A percentile compares a stretch with the other conserved stretches of the same genome.
phyloP scores from a whole-genome alignment of 2,329 filamentous ascomycete species.

The Cadophora gregata region DNA sequence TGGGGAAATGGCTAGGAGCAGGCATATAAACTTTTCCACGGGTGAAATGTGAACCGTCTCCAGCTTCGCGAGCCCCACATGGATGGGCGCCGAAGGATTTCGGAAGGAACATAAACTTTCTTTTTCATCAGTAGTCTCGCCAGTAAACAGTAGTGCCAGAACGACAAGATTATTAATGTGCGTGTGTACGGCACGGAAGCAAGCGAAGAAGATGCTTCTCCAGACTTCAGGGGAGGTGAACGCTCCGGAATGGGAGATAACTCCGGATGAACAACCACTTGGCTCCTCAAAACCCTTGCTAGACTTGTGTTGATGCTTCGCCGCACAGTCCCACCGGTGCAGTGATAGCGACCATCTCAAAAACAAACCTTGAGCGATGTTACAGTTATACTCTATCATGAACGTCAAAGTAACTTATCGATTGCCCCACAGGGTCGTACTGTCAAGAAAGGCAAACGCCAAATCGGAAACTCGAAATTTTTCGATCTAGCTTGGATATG shows the following conservation, averaged over 20 bases:
- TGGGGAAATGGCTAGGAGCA: conserved; percentile 4
- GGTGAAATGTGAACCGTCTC: neutral
- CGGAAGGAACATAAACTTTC: neutral
- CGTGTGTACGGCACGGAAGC: neutral
- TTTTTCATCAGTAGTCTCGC: neutral
- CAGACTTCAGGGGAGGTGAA: neutral
- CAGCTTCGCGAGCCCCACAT: neutral
- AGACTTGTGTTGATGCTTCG: neutral
- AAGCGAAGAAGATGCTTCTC: neutral
- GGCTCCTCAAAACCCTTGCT: neutral
- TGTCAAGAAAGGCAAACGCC: neutral
- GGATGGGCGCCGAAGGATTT: conserved; percentile 2
- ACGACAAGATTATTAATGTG: neutral
- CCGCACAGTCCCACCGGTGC: neutral
- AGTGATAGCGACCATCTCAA: neutral
- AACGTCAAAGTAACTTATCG: neutral
- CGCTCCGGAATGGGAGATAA: neutral
- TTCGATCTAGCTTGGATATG: too few relatives aligned
- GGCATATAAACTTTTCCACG: neutral
- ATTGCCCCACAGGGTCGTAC: neutral
- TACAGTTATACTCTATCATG: neutral
- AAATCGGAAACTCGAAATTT: too few relatives aligned
- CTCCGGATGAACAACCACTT: neutral
- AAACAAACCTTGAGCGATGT: neutral
- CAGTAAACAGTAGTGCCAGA: too few relatives aligned